phyloP scores from a whole-genome alignment of 2,329 filamentous ascomycete genomes.

The Aspergillus brasiliensis region DNA sequence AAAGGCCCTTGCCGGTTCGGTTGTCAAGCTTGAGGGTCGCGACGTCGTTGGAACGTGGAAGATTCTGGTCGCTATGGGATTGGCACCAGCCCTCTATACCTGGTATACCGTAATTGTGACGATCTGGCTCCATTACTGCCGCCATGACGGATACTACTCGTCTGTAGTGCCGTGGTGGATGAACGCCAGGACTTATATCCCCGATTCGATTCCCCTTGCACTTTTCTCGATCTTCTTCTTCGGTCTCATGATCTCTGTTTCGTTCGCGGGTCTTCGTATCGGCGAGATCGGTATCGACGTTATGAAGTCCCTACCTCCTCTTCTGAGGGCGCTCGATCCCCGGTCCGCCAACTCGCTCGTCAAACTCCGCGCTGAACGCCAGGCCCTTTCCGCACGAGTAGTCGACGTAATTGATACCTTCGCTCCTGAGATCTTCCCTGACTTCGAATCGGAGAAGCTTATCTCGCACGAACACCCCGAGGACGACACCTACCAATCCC shows the following conservation, averaged over 20 bases:
- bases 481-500: constrained; percentile 13
- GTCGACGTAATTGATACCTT: constrained; percentile 93
- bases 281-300: constrained; percentile 99
- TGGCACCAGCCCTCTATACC: constrained; percentile 79
- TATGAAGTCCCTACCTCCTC: constrained; percentile 85
- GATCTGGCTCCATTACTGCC: constrained; percentile 77
- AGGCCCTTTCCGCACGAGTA: constrained; percentile 75
- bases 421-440: constrained; percentile 94
- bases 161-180: constrained; percentile 75
- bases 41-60: constrained; percentile 97
- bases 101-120: constrained; percentile 76
- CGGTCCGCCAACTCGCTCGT: constrained; percentile 81
- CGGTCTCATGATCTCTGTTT: constrained; percentile 72
- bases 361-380: constrained; percentile 71
- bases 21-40: constrained; percentile 82
- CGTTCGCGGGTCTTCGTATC: constrained; percentile 89
- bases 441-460: constrained; percentile 84
- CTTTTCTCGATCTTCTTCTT: constrained; percentile 63
- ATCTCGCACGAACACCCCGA: constrained; percentile 68
- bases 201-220: constrained; percentile 1
- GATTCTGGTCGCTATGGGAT: constrained; percentile 79
- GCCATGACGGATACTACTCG: constrained; percentile 79
- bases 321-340: constrained; percentile 82
- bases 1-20: constrained; percentile 80
- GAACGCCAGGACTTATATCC: constrained; percentile 7